Conservation (phyloP, 2,329 filamentous ascomycete species). For the Trichoderma sp. region DNA sequence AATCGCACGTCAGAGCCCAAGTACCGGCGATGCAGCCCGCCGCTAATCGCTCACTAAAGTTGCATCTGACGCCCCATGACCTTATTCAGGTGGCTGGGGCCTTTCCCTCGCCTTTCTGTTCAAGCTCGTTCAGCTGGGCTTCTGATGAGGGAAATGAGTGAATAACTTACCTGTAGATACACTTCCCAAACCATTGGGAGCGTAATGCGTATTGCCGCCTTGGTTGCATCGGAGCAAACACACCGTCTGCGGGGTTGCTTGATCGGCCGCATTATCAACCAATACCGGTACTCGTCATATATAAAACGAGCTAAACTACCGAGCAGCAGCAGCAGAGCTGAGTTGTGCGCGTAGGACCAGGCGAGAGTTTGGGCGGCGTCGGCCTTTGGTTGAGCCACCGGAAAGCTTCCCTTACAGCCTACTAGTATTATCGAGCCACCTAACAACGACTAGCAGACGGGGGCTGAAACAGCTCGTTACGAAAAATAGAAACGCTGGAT, state of each 20-base stretch:
- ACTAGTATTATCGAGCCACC: neutral
- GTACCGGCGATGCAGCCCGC: constrained; percentile 12
- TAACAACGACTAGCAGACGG: neutral
- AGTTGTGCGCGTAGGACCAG: neutral
- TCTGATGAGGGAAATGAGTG: neutral
- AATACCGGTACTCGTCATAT: neutral
- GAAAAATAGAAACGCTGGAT: neutral
- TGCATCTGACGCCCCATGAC: constrained; percentile 20
- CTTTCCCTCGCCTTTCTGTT: neutral
- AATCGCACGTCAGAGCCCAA: constrained; percentile 3
- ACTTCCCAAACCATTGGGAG: neutral
- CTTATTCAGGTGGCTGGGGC: neutral
- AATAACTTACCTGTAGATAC: neutral
- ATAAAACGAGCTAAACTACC: neutral
- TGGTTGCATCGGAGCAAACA: neutral
- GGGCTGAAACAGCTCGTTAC: neutral
- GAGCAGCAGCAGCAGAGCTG: neutral
- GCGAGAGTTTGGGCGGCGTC: constrained; percentile 23
- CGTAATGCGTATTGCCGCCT: neutral
- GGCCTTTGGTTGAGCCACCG: constrained; percentile 1
- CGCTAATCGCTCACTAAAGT: constrained; percentile 8
- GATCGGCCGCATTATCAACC: neutral
- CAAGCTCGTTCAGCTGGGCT: neutral
- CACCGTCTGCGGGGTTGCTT: constrained; percentile 11
- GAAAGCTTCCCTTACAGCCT: constrained; percentile 2